A percentile compares a stretch with the other conserved stretches of the same genome.
phyloP scores from a whole-genome alignment of 345 rosid species.

The Eutrema japonicum region DNA sequence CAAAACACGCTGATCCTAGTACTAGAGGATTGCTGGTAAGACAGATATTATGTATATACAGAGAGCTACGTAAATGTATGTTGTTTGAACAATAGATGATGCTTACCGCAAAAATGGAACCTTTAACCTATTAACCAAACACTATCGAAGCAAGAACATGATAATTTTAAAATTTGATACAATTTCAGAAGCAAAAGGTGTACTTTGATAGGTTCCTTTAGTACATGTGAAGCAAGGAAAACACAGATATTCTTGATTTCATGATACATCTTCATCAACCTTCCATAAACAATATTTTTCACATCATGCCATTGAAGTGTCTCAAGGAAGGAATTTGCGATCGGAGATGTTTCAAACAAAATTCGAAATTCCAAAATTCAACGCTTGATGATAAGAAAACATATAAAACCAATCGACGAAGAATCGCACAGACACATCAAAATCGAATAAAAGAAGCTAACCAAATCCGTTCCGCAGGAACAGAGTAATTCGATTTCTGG shows the following conservation, averaged over 20 bases:
- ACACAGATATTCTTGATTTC: constrained; percentile 2
- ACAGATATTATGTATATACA: not conserved
- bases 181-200: not conserved
- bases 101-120: not conserved
- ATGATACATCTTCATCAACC: not conserved
- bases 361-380: not conserved
- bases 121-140: not conserved
- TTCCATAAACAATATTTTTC: not conserved
- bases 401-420: not conserved
- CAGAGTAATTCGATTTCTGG: constrained; percentile 1
- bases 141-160: not conserved
- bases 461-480: not conserved
- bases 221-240: constrained; percentile 3
- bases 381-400: not conserved
- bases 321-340: not conserved
- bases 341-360: not conserved
- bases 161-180: not conserved
- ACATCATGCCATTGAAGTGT: constrained; percentile 2
- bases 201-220: not conserved
- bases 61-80: not conserved
- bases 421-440: not conserved
- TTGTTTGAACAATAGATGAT: not conserved
- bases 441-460: not conserved
- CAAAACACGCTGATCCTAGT: not conserved
- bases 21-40: not conserved